Conservation (phyloP, 441 rosid species). For the Omphalea diandra region DNA sequence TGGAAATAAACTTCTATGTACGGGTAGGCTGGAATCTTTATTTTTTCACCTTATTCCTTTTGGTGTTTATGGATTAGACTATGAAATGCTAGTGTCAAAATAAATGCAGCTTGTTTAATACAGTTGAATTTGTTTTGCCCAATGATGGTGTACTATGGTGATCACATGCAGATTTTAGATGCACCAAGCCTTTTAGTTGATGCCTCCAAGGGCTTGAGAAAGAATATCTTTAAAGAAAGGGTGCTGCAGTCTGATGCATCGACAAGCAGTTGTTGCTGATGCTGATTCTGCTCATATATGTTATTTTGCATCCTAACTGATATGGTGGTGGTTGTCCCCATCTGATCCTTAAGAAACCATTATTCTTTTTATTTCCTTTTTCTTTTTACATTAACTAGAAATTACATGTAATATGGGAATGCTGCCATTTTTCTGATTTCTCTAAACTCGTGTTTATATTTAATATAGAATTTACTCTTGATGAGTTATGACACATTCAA, state of each 20-base stretch:
- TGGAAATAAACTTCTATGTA: background rate
- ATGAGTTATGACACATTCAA: too few species aligned
- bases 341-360: conserved; percentile 1
- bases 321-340: background rate
- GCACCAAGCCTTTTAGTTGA: conserved; percentile 49
- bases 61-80: background rate
- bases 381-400: background rate
- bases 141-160: background rate
- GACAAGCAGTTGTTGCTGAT: conserved; percentile 45
- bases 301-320: conserved; percentile 1
- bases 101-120: background rate
- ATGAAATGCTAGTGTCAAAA: background rate
- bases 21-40: background rate
- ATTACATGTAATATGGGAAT: conserved; percentile 22
- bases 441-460: too few species aligned
- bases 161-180: conserved; percentile 44
- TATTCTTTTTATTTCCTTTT: conserved; percentile 4
- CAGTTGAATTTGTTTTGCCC: background rate
- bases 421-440: too few species aligned
- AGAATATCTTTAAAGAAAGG: conserved; percentile 45
- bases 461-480: too few species aligned
- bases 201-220: conserved; percentile 44
- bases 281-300: conserved; percentile 1
- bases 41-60: background rate
- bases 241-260: conserved; percentile 35